A percentile compares a stretch with the other conserved stretches of the same genome.
These are phyloP conservation scores for Solanum arcanum DNA, from an alignment of 257 asterid genomes.

Conservation along the genomic window DNA sequence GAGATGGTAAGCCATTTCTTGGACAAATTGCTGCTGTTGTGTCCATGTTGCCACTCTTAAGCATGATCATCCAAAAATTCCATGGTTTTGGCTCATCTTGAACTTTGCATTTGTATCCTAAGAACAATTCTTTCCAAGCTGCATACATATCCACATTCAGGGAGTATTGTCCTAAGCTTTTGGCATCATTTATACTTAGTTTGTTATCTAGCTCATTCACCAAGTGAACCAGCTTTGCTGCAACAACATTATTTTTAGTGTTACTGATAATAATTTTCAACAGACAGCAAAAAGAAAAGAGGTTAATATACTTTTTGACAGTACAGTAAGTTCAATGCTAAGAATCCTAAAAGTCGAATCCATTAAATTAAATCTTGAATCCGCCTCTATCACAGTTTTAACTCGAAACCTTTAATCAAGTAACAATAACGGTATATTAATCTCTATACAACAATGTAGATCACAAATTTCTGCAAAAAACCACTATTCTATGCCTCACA, in stretches of 20 bases:
- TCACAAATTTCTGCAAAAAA: too few relatives aligned
- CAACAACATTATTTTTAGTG: slow-evolving; percentile 18
- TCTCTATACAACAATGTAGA: too few relatives aligned
- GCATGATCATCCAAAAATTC: slow-evolving; percentile 93
- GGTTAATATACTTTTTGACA: neutral
- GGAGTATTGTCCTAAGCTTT: slow-evolving; percentile 23
- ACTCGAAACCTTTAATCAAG: neutral
- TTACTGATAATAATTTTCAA: neutral
- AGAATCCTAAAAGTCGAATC: neutral
- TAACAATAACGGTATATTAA: neutral
- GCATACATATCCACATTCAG: slow-evolving; percentile 50
- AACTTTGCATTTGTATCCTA: slow-evolving; percentile 69
- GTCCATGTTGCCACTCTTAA: slow-evolving; percentile 80
- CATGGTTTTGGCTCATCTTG: slow-evolving; percentile 57
- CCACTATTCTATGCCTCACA: neutral
- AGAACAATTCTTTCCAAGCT: slow-evolving; percentile 47
- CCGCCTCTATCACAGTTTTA: neutral
- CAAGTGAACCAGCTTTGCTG: slow-evolving; percentile 43
- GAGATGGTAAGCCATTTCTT: slow-evolving; percentile 34
- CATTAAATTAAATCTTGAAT: neutral
- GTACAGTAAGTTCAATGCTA: neutral
- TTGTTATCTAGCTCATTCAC: slow-evolving; percentile 52
- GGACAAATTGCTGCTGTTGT: slow-evolving; percentile 65
- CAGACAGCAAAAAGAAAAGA: neutral
- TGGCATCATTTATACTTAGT: slow-evolving; percentile 38